Percentiles rank a stretch among this genome's conserved stretches.
Evolutionary conservation across 1,284 basidiomycete genomes (phyloP).

Genomic region (Trichosporon faecale): DNA sequence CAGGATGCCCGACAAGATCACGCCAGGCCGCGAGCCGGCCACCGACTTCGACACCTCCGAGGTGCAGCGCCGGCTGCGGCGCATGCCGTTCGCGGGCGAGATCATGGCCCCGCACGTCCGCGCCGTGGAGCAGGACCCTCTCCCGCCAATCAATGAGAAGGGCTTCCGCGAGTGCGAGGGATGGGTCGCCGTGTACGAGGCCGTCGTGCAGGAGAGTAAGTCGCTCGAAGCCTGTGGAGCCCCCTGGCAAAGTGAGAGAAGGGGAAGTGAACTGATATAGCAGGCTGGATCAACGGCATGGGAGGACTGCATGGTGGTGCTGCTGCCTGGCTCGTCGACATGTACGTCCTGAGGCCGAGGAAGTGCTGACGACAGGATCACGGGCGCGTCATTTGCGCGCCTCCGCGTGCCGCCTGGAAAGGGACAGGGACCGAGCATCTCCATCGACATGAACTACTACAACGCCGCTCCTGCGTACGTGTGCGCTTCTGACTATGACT

Average conservation of each 20-base stretch:
- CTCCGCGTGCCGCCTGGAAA: conserved; percentile 27
- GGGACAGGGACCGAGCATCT: conserved; percentile 36
- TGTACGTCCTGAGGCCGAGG: conserved; percentile 23
- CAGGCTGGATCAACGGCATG: conserved; percentile 37
- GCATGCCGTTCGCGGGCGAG: conserved; percentile 18
- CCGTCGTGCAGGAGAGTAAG: conserved; percentile 12
- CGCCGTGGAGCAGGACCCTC: conserved; percentile 3
- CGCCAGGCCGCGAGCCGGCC: conserved; percentile 4
- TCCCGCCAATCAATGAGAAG: conserved; percentile 12
- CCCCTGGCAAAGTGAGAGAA: too few relatives aligned
- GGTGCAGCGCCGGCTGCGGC: conserved; percentile 3
- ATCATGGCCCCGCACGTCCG: conserved; percentile 9
- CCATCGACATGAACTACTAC: conserved; percentile 35
- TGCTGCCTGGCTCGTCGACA: conserved; percentile 37
- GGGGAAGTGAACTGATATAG: not conserved
- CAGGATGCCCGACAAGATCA: not conserved
- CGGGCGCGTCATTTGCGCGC: conserved; percentile 3
- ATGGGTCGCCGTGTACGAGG: conserved; percentile 13
- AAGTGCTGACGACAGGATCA: conserved; percentile 2
- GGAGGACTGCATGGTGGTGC: conserved; percentile 39
- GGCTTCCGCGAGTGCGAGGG: conserved; percentile 15
- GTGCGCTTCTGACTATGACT: not conserved
- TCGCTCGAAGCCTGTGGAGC: not conserved
- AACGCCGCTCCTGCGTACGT: conserved; percentile 24
- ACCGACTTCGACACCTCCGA: conserved; percentile 9